Percentiles rank a stretch among this genome's conserved stretches.
phyloP scores from a whole-genome alignment of 768 basidiomycete genomes.

The Pisolithus sp. region DNA sequence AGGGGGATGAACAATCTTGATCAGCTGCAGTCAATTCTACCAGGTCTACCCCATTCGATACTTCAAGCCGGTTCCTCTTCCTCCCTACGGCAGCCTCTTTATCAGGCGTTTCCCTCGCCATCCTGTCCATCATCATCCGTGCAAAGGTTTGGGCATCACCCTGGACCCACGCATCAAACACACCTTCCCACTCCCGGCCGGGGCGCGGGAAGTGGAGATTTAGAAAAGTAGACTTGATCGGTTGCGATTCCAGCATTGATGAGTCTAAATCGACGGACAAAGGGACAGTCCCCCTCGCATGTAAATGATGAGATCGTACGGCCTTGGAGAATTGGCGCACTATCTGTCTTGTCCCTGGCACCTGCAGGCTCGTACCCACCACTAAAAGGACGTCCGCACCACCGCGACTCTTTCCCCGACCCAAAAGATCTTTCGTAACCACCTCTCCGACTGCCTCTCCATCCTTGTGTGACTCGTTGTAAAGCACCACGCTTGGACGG shows the following conservation, averaged over 20 bases:
- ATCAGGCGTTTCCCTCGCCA: constrained; percentile 46
- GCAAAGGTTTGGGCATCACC: constrained; percentile 85
- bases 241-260: constrained; percentile 45
- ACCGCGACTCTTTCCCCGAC: constrained; percentile 62
- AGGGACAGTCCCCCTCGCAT: constrained; percentile 29
- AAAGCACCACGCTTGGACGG: constrained; percentile 83
- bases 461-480: constrained; percentile 83
- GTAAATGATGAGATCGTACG: constrained; percentile 46
- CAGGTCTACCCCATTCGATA: constrained; percentile 13
- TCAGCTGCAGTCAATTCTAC: constrained; percentile 1
- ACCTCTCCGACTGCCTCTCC: constrained; percentile 83
- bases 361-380: constrained; percentile 82
- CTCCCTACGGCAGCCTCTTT: constrained; percentile 52
- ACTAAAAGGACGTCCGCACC: constrained; percentile 83
- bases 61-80: constrained; percentile 52
- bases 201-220: constrained; percentile 86
- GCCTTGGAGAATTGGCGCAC: constrained; percentile 84
- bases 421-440: constrained; percentile 76
- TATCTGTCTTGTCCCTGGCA: constrained; percentile 89
- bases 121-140: constrained; percentile 47
- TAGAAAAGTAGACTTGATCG: constrained; percentile 68
- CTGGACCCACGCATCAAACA: constrained; percentile 87
- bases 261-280: constrained; percentile 20
- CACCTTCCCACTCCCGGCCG: constrained; percentile 80
- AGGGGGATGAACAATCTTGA: neutral